Conservation (phyloP, 495 filamentous ascomycete genomes). For the Cryomyces antarcticus region DNA sequence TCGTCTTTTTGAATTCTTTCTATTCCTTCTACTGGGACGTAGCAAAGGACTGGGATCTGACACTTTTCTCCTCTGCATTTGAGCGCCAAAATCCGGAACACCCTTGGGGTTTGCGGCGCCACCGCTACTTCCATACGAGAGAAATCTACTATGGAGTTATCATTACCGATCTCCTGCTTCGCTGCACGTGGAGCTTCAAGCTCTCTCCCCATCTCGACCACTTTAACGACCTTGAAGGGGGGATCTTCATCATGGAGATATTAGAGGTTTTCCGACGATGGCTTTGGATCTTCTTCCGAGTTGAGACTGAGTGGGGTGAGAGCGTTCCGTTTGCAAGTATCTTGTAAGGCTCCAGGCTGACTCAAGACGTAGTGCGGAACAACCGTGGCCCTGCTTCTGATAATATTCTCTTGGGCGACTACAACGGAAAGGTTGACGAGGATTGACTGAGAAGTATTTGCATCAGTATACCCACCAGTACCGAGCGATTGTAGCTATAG, state of each 20-base stretch:
- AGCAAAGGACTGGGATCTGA: conserved; percentile 88
- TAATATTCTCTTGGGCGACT: conserved; percentile 30
- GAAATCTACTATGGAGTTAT: conserved; percentile 72
- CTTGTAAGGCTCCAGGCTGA: no score
- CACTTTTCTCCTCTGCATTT: conserved; percentile 38
- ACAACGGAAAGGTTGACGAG: conserved; percentile 26
- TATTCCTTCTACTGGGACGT: conserved; percentile 99
- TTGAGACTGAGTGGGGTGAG: conserved; percentile 78
- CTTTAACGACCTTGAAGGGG: conserved; percentile 65
- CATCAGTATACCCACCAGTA: no score
- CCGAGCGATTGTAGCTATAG: no score
- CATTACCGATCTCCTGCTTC: conserved; percentile 51
- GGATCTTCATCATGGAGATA: conserved; percentile 70
- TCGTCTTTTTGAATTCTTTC: conserved; percentile 57
- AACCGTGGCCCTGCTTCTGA: conserved; percentile 29
- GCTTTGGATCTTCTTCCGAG: conserved; percentile 93
- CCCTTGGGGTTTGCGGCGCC: conserved; percentile 56
- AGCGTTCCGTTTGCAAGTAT: neutral
- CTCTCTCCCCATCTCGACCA: conserved; percentile 60
- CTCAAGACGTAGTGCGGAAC: conserved; percentile 23
- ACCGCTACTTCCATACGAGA: conserved; percentile 45
- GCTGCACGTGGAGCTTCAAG: conserved; percentile 81
- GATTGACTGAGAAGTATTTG: conserved; percentile 13
- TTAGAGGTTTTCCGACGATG: conserved; percentile 73
- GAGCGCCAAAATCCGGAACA: conserved; percentile 35